Evolutionary conservation across 2,329 filamentous ascomycete genomes (phyloP).

Genomic region (Calycina herbarum): DNA sequence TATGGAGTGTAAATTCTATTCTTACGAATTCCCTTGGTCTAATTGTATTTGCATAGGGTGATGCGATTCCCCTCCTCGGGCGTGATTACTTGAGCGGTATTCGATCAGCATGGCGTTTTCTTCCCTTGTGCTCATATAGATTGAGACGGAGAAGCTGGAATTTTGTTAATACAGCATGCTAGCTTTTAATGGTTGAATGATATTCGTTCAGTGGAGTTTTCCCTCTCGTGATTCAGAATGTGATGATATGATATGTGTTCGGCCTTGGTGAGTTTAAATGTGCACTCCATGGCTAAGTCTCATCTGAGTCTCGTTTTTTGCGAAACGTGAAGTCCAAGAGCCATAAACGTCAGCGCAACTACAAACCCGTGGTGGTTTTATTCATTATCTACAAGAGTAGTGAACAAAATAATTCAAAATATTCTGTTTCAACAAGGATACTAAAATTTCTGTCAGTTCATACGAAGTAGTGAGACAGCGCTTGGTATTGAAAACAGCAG

Average conservation of each 20-base stretch:
- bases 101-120: slow-evolving; percentile 19
- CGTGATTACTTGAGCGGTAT: slow-evolving; percentile 8
- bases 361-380: no score
- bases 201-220: background rate
- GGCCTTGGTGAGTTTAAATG: no score
- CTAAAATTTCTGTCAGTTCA: no score
- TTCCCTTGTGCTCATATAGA: slow-evolving; percentile 15
- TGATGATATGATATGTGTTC: background rate
- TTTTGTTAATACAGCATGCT: background rate
- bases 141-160: background rate
- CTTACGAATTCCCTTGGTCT: slow-evolving; percentile 27
- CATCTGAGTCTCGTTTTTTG: no score
- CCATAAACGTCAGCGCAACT: no score
- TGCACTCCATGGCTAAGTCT: no score
- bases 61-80: slow-evolving; percentile 8
- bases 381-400: no score
- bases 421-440: no score
- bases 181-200: background rate
- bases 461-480: no score
- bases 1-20: background rate
- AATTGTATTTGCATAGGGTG: slow-evolving; percentile 25
- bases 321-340: no score
- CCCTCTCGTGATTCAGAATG: background rate
- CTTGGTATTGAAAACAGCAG: no score
- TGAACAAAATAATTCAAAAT: no score